These are phyloP conservation scores for Termitomyces eurrhizus DNA, from an alignment of 768 basidiomycete species.

Conservation along the genomic window DNA sequence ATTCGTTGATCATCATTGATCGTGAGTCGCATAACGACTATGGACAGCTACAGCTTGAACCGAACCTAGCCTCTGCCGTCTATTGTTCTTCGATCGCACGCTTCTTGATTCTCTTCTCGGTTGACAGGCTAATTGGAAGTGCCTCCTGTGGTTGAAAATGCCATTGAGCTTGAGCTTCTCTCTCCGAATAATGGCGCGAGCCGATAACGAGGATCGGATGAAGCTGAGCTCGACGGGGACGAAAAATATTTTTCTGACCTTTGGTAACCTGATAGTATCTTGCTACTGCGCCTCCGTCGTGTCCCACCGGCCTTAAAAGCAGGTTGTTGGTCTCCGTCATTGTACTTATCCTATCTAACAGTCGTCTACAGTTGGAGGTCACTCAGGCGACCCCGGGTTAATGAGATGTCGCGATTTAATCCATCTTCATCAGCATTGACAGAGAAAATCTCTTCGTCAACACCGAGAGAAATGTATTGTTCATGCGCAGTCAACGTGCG, in stretches of 20 bases:
- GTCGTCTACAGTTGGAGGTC: neutral
- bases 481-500: neutral
- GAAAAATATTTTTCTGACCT: neutral
- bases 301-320: neutral
- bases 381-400: neutral
- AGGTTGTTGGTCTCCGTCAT: neutral
- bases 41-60: neutral
- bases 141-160: neutral
- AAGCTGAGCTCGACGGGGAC: neutral
- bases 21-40: no score
- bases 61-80: neutral
- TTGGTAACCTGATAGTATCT: neutral
- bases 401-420: neutral
- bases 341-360: neutral
- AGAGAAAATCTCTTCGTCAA: neutral
- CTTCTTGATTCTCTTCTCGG: neutral
- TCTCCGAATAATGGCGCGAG: neutral
- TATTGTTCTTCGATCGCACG: neutral
- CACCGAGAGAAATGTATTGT: neutral
- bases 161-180: neutral
- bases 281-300: neutral
- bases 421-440: neutral
- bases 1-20: no score
- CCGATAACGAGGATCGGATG: neutral
- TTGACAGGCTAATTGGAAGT: neutral